A percentile compares a stretch with the other conserved stretches of the same genome.
These are phyloP conservation scores for Citrus glauca DNA, from an alignment of 345 rosid genomes.

Conservation along the genomic window DNA sequence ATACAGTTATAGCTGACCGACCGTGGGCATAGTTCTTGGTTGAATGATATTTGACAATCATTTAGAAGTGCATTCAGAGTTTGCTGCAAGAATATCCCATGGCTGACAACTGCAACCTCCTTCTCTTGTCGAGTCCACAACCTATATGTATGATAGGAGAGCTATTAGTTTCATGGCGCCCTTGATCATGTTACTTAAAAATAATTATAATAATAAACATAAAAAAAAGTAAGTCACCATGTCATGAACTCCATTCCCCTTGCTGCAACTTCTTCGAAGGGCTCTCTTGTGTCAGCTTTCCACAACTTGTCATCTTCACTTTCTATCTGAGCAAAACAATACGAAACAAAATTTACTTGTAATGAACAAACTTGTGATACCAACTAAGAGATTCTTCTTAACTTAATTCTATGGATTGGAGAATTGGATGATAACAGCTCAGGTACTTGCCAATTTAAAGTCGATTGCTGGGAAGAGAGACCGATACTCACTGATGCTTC, in stretches of 20 bases:
- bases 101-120: slow-evolving; percentile 79
- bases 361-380: background rate
- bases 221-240: slow-evolving; percentile 35
- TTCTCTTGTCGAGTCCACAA: slow-evolving; percentile 72
- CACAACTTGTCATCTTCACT: slow-evolving; percentile 61
- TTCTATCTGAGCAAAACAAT: slow-evolving; percentile 44
- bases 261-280: slow-evolving; percentile 40
- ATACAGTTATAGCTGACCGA: slow-evolving; percentile 1
- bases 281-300: slow-evolving; percentile 50
- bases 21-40: slow-evolving; percentile 29
- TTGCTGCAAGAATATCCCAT: slow-evolving; percentile 59
- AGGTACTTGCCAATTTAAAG: slow-evolving; percentile 52
- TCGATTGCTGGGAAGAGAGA: slow-evolving; percentile 61
- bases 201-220: too few species aligned
- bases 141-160: slow-evolving; percentile 29
- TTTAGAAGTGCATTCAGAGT: slow-evolving; percentile 41
- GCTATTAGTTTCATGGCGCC: background rate
- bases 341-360: too few species aligned
- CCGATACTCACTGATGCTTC: slow-evolving; percentile 46
- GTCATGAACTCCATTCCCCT: slow-evolving; percentile 57
- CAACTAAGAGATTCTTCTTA: too few species aligned
- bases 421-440: background rate
- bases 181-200: too few species aligned
- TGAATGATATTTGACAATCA: slow-evolving; percentile 23
- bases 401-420: too few species aligned